A percentile compares a stretch with the other conserved stretches of the same genome.
phyloP scores from a whole-genome alignment of 192 early-diverging fungal genomes.

The Coemansia sp. region DNA sequence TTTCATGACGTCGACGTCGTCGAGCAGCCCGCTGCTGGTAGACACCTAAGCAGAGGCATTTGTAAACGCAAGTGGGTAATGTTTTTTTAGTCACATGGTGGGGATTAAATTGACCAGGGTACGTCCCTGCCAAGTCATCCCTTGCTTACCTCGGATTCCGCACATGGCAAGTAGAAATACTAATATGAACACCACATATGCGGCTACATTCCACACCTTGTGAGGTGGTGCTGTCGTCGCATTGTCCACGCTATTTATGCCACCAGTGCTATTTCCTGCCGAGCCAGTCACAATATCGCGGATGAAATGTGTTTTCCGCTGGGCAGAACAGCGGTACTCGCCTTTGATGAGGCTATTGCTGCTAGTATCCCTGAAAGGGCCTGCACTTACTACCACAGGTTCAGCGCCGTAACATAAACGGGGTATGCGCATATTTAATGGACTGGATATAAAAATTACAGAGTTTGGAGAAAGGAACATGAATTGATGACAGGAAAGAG shows the following conservation, averaged over 20 bases:
- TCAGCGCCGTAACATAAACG: too few species aligned
- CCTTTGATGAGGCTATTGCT: background rate
- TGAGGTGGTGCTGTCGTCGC: background rate
- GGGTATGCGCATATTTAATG: background rate
- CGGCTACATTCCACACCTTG: slow-evolving; percentile 10
- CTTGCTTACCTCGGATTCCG: slow-evolving; percentile 13
- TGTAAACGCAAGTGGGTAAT: background rate
- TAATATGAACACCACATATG: background rate
- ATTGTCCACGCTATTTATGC: background rate
- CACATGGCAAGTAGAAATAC: background rate
- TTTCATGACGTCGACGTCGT: slow-evolving; percentile 17
- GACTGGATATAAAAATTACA: background rate
- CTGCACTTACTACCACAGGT: background rate
- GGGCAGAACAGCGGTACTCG: too few species aligned
- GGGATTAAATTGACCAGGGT: background rate
- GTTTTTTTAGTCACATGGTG: background rate
- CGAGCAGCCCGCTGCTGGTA: slow-evolving; percentile 24
- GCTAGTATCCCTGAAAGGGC: background rate
- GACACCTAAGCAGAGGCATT: slow-evolving; percentile 14
- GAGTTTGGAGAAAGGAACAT: background rate
- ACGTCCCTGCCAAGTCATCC: background rate
- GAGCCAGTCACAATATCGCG: background rate
- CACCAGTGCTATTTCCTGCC: background rate
- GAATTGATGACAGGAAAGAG: background rate
- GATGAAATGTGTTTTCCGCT: background rate